Percentiles rank a stretch among this genome's conserved stretches.
phyloP scores from a whole-genome alignment of 495 filamentous ascomycete species.

The Podospora bellae-mahoneyi region DNA sequence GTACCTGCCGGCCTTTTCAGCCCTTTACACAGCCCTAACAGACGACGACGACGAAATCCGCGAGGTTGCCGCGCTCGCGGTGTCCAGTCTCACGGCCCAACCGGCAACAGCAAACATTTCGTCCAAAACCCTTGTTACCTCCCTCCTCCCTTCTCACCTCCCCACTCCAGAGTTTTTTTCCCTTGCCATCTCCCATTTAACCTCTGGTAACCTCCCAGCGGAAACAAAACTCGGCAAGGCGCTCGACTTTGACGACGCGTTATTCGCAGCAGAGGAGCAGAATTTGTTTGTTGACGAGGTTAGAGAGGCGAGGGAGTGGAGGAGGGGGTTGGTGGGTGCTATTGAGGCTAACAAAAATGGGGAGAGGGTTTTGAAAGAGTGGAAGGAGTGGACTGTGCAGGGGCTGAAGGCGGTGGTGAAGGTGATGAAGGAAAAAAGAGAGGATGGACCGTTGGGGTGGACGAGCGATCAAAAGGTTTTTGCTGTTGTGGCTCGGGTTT shows the following conservation, averaged over 20 bases:
- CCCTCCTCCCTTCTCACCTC: constrained; percentile 30
- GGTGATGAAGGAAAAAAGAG: constrained; percentile 31
- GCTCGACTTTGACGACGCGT: constrained; percentile 59
- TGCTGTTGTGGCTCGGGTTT: constrained; percentile 58
- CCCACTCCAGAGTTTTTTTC: constrained; percentile 30
- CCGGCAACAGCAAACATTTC: constrained; percentile 32
- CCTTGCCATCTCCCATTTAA: constrained; percentile 36
- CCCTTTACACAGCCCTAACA: constrained; percentile 59
- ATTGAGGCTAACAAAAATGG: neutral
- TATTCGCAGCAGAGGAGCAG: constrained; percentile 87
- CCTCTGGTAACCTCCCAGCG: constrained; percentile 39
- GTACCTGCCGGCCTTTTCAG: constrained; percentile 44
- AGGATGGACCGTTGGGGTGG: constrained; percentile 71
- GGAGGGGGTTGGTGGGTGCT: constrained; percentile 36
- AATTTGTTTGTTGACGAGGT: constrained; percentile 85
- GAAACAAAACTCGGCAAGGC: constrained; percentile 46
- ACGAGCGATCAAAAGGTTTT: constrained; percentile 69
- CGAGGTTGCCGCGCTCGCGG: constrained; percentile 54
- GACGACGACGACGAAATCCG: constrained; percentile 92
- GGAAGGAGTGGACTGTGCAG: constrained; percentile 51
- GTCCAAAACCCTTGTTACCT: constrained; percentile 33
- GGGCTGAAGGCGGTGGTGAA: constrained; percentile 51
- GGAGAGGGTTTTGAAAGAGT: neutral
- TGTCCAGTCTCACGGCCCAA: constrained; percentile 10
- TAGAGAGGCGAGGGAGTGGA: constrained; percentile 66